phyloP scores from a whole-genome alignment of 768 basidiomycete genomes.

The Amanita fuliginea region DNA sequence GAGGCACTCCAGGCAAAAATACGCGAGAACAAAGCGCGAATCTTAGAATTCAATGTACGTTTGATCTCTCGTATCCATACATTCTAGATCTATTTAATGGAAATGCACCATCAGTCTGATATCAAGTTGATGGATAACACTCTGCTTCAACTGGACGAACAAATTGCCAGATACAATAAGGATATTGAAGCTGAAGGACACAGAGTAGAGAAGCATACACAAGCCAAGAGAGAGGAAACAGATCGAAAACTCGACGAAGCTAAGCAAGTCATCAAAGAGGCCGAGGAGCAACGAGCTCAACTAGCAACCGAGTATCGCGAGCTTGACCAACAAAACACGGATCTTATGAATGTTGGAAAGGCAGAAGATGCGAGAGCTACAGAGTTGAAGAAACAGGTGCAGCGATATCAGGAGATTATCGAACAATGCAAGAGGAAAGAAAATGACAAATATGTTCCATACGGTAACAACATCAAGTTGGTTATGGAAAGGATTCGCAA shows the following conservation, averaged over 20 bases:
- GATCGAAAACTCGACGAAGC: conserved; percentile 39
- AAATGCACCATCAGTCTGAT: conserved; percentile 28
- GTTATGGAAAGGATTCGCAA: conserved; percentile 42
- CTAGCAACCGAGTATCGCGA: conserved; percentile 23
- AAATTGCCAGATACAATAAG: conserved; percentile 27
- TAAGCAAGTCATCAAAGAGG: conserved; percentile 23
- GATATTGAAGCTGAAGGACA: conserved; percentile 44
- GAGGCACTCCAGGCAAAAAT: conserved; percentile 36
- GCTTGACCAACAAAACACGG: conserved; percentile 18
- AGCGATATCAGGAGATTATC: conserved; percentile 39
- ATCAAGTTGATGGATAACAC: conserved; percentile 35
- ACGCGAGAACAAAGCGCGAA: conserved; percentile 29
- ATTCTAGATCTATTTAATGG: not conserved
- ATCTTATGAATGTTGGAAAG: conserved; percentile 23
- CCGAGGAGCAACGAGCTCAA: conserved; percentile 22
- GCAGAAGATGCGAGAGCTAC: conserved; percentile 20
- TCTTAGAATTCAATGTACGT: conserved; percentile 33
- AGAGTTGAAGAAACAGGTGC: conserved; percentile 29
- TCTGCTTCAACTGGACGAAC: conserved; percentile 19
- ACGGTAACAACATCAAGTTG: conserved; percentile 48
- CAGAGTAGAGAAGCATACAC: conserved; percentile 44
- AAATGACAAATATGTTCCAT: conserved; percentile 48
- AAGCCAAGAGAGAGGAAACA: conserved; percentile 51
- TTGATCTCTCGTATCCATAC: not conserved
- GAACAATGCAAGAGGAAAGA: conserved; percentile 35